phyloP scores from a whole-genome alignment of 441 rosid genomes.

The Bruguiera hainesii region DNA sequence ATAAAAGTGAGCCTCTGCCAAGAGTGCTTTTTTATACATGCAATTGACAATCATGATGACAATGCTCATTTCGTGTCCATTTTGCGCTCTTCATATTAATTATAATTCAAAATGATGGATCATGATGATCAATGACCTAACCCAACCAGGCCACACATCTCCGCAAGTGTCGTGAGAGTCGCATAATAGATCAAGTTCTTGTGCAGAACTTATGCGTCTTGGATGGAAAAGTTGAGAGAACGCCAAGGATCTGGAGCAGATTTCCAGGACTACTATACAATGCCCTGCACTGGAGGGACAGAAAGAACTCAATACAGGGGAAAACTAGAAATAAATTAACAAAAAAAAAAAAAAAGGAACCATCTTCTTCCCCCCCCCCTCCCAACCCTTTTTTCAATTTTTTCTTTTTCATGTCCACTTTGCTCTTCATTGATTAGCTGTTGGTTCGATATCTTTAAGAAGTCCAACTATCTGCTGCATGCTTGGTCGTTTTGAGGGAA shows the following conservation, averaged over 20 bases:
- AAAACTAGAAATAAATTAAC: slow-evolving; percentile 14
- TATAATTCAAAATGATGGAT: too few relatives aligned
- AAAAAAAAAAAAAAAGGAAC: slow-evolving; percentile 9
- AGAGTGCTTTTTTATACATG: too few relatives aligned
- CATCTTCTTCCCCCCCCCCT: slow-evolving; percentile 6
- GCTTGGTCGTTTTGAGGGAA: slow-evolving; percentile 83
- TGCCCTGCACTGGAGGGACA: slow-evolving; percentile 27
- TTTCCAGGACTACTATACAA: slow-evolving; percentile 33
- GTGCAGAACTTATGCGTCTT: slow-evolving; percentile 19
- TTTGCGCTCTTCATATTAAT: too few relatives aligned
- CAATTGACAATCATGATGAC: too few relatives aligned
- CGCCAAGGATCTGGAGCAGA: slow-evolving; percentile 26
- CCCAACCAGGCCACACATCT: too few relatives aligned
- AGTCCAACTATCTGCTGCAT: slow-evolving; percentile 97
- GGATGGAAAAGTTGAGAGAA: slow-evolving; percentile 9
- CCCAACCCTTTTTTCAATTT: neutral
- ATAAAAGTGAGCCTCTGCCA: too few relatives aligned
- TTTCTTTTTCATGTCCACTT: neutral
- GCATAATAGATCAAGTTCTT: neutral
- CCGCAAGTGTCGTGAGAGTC: too few relatives aligned
- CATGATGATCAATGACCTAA: too few relatives aligned
- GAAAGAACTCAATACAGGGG: slow-evolving; percentile 18
- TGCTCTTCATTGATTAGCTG: slow-evolving; percentile 35
- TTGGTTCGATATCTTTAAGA: slow-evolving; percentile 85
- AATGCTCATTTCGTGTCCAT: too few relatives aligned